Evolutionary conservation across 2,329 filamentous ascomycete species (phyloP).

Genomic region (Cordyceps pruinosa): DNA sequence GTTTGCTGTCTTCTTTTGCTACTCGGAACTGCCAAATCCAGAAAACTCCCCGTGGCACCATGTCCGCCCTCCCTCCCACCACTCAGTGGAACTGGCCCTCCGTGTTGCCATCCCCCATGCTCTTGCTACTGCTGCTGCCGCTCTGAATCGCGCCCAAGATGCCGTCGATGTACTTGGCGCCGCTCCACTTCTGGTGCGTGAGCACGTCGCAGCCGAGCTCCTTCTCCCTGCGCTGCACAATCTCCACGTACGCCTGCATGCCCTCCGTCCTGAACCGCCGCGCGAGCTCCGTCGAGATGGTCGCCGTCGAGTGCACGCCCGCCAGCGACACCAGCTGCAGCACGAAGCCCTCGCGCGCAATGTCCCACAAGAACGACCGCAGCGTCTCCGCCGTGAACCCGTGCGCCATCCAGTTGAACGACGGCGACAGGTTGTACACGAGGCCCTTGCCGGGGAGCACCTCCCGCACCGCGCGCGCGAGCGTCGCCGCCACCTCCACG

Average conservation of each 20-base stretch:
- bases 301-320: constrained; percentile 58
- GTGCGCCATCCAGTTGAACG: constrained; percentile 98
- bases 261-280: constrained; percentile 80
- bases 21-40: no score
- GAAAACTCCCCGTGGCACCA: no score
- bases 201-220: constrained; percentile 86
- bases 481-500: constrained; percentile 66
- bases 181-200: constrained; percentile 85
- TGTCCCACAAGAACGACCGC: constrained; percentile 92
- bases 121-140: constrained; percentile 80
- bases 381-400: constrained; percentile 79
- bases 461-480: constrained; percentile 68
- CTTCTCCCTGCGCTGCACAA: constrained; percentile 86
- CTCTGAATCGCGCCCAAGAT: constrained; percentile 87
- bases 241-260: constrained; percentile 95
- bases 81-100: constrained; percentile 62
- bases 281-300: constrained; percentile 66
- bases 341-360: constrained; percentile 78
- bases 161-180: constrained; percentile 70
- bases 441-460: constrained; percentile 73
- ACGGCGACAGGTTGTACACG: constrained; percentile 93
- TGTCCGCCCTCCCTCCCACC: no score
- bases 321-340: constrained; percentile 62
- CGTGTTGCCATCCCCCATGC: constrained; percentile 92
- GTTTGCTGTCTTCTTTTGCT: no score